Evolutionary conservation across 495 filamentous ascomycete genomes (phyloP), one percentile per base, ranked within the genome.

Genomic region (Pseudevernia furfuracea): DNA sequence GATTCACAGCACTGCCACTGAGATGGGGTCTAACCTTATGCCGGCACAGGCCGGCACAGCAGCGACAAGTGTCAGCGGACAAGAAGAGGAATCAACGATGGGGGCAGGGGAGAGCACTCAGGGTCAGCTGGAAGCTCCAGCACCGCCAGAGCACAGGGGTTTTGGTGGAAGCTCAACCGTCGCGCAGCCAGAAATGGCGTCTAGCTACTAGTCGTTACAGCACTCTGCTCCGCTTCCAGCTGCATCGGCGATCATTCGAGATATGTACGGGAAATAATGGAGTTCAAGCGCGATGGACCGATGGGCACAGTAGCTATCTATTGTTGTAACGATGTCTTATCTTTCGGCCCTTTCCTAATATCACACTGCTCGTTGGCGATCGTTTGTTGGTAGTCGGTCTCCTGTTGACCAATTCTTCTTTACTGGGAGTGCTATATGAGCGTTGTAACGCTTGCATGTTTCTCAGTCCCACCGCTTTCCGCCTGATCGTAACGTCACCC

Each of bases 1-100:
- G 12, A 76, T 87, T 59, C 69, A 67, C 2, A 76, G 73, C 8
- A 57, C 71, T 7, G 79, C 80, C 3, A 68, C 56, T 1, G 66
- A 69, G 9, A 65, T 74, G 60, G 69, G 69, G 9, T 48, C 63
- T 7, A 72, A 72, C 39, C 64, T 71, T n/a, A 69, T 73, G 58
- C 71, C 70, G 34, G 56, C 61, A 19, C 64, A 60, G 61, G 59
- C 58, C 23, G 43, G 46, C 14, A 63, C 58, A 1, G 61, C 53
- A 32, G 67, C 63, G 36, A 64, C 53, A 36, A 62, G 59, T 38
- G 64, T 63, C 15, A 62, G 66, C 46, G 68, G 68, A 9, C 55
- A 64, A 0, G 60, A 63, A 7, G 60, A 44, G 61, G 61, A 58
- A 19, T 46, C 34, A 3, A 49, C 39, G 34, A 17, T 34, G 15